Conservation (phyloP, 805 yeast species). For the Yarrowia sp. region DNA sequence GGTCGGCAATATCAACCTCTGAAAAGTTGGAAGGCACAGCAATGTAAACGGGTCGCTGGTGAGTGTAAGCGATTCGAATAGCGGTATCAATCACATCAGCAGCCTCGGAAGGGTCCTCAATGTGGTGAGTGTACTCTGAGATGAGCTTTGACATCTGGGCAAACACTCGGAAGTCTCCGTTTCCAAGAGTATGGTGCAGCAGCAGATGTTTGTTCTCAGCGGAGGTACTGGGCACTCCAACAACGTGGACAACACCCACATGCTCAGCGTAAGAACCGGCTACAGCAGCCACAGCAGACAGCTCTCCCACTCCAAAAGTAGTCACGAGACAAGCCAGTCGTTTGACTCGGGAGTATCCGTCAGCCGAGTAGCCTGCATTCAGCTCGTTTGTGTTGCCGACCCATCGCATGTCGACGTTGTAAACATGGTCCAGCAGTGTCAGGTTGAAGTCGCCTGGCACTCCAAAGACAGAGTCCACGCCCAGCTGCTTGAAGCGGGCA, state of each 20-base stretch:
- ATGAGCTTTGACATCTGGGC: conserved; percentile 74
- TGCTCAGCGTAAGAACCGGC: conserved; percentile 90
- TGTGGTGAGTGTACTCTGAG: conserved; percentile 61
- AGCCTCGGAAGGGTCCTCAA: conserved; percentile 63
- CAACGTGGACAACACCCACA: conserved; percentile 79
- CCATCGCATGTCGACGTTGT: conserved; percentile 66
- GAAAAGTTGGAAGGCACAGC: conserved; percentile 82
- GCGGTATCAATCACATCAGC: conserved; percentile 71
- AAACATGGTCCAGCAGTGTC: conserved; percentile 62
- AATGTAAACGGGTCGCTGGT: conserved; percentile 78
- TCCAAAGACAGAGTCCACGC: conserved; percentile 55
- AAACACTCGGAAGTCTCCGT: conserved; percentile 78
- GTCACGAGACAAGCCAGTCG: conserved; percentile 73
- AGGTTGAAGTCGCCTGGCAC: conserved; percentile 64
- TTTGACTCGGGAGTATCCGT: conserved; percentile 81
- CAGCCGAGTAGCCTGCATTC: conserved; percentile 86
- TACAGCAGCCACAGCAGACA: conserved; percentile 78
- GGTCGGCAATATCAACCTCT: conserved; percentile 57
- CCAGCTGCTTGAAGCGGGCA: conserved; percentile 72
- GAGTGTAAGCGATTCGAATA: conserved; percentile 64
- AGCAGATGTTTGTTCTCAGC: conserved; percentile 70
- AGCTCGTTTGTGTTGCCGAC: conserved; percentile 88
- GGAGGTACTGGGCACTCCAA: conserved; percentile 77
- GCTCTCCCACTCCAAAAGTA: conserved; percentile 90
- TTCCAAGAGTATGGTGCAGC: conserved; percentile 81